Conservation (phyloP, 495 filamentous ascomycete species). For the Tuber magnatum region DNA sequence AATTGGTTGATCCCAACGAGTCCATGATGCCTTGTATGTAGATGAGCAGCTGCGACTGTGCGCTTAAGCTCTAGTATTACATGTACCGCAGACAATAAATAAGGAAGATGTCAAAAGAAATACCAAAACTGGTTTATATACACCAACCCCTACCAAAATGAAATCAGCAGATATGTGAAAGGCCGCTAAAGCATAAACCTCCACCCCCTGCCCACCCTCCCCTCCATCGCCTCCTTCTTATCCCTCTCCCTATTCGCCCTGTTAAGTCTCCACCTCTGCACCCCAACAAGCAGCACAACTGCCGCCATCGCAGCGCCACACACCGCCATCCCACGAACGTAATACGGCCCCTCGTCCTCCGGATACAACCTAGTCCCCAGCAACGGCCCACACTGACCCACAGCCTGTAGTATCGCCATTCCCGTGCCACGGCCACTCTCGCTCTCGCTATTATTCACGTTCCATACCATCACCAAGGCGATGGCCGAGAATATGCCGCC, state of each 20-base stretch:
- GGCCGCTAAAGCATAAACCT: slow-evolving; percentile 29
- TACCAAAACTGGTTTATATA: background rate
- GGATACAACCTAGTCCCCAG: slow-evolving; percentile 67
- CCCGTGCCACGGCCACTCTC: slow-evolving; percentile 65
- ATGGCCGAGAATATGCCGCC: slow-evolving; percentile 63
- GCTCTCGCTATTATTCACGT: slow-evolving; percentile 65
- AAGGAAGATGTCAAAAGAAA: background rate
- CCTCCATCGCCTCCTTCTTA: slow-evolving; percentile 45
- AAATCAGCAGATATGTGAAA: background rate
- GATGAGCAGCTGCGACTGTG: background rate
- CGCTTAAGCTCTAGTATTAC: background rate
- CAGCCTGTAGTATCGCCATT: slow-evolving; percentile 60
- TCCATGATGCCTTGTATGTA: background rate
- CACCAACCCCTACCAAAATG: background rate
- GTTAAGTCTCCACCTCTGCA: slow-evolving; percentile 51
- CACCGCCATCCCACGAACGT: slow-evolving; percentile 57
- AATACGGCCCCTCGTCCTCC: slow-evolving; percentile 53
- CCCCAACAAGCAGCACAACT: slow-evolving; percentile 52
- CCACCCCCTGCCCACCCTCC: slow-evolving; percentile 35
- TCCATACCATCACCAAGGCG: slow-evolving; percentile 67
- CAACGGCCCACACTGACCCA: slow-evolving; percentile 67
- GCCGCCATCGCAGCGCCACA: slow-evolving; percentile 69
- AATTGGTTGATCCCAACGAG: background rate
- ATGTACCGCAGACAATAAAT: background rate
- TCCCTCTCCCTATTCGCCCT: slow-evolving; percentile 60